These are phyloP conservation scores for Sisymbrium altissimum DNA, from an alignment of 345 rosid genomes.

Conservation along the genomic window DNA sequence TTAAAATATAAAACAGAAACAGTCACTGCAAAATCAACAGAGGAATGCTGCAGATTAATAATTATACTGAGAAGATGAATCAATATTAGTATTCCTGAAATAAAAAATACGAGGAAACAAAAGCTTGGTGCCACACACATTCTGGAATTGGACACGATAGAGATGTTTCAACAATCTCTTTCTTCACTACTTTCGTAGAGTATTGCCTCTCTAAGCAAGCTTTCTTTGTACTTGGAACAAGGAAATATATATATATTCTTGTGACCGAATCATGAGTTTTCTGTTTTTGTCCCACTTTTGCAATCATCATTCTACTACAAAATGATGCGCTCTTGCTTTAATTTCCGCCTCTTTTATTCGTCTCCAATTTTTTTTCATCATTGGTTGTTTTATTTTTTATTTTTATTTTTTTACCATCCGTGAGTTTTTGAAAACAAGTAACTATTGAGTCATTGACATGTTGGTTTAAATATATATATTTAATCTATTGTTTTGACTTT, in stretches of 20 bases:
- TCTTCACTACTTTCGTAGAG: conserved; percentile 16
- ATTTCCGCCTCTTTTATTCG: conserved; percentile 6
- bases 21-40: background rate
- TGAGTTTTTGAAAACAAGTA: conserved; percentile 16
- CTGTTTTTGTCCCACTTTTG: conserved; percentile 32
- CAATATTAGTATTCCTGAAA: background rate
- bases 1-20: background rate
- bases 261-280: conserved; percentile 33
- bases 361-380: background rate
- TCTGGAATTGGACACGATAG: conserved; percentile 10
- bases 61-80: background rate
- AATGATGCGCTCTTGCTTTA: conserved; percentile 30
- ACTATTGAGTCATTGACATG: background rate
- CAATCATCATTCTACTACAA: conserved; percentile 32
- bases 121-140: background rate
- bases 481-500: background rate
- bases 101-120: conserved; percentile 18
- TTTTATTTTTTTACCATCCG: background rate
- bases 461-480: background rate
- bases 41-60: conserved; percentile 1
- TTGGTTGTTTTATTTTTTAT: background rate
- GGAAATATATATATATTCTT: conserved; percentile 22
- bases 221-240: conserved; percentile 15
- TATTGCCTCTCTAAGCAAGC: conserved; percentile 15
- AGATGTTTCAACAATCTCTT: conserved; percentile 27